A percentile compares a stretch with the other conserved stretches of the same genome.
Evolutionary conservation across 2,329 filamentous ascomycete genomes (phyloP).

Genomic region (Dactylellina drechsleri): DNA sequence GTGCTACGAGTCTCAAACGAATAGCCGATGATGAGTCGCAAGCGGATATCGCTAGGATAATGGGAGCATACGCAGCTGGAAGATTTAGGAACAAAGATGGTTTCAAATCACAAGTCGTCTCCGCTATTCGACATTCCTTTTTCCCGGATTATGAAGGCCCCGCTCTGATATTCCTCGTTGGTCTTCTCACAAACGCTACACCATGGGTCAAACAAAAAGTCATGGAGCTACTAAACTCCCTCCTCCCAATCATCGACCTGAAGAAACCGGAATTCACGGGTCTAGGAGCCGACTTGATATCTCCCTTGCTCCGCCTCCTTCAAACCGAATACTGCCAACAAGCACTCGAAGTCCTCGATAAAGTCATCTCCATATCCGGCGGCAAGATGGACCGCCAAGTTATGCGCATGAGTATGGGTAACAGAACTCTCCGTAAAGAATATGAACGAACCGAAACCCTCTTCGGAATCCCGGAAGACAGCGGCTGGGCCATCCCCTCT

Average conservation of each 20-base stretch:
- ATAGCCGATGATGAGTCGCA: constrained; percentile 74
- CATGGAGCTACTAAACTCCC: constrained; percentile 85
- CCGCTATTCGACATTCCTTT: constrained; percentile 78
- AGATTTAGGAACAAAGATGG: constrained; percentile 72
- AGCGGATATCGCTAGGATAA: constrained; percentile 74
- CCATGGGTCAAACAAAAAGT: constrained; percentile 92
- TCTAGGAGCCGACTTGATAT: constrained; percentile 94
- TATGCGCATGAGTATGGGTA: constrained; percentile 97
- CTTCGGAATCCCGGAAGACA: constrained; percentile 95
- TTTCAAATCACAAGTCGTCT: constrained; percentile 78
- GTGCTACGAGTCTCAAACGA: constrained; percentile 75
- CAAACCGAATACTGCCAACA: constrained; percentile 95
- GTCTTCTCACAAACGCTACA: constrained; percentile 85
- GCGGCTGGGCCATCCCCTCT: constrained; percentile 94
- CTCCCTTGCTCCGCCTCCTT: constrained; percentile 84
- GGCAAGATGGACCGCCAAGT: constrained; percentile 94
- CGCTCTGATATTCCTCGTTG: constrained; percentile 88
- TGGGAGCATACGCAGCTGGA: constrained; percentile 74
- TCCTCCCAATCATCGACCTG: constrained; percentile 93
- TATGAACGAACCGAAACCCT: constrained; percentile 93
- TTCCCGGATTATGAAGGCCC: constrained; percentile 84
- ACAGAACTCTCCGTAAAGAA: constrained; percentile 87
- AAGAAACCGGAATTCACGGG: constrained; percentile 86
- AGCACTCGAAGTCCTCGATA: constrained; percentile 88
- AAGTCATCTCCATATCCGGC: constrained; percentile 92